phyloP scores from a whole-genome alignment of 1,139 yeast genomes.

The Kodamaea derodonti region DNA sequence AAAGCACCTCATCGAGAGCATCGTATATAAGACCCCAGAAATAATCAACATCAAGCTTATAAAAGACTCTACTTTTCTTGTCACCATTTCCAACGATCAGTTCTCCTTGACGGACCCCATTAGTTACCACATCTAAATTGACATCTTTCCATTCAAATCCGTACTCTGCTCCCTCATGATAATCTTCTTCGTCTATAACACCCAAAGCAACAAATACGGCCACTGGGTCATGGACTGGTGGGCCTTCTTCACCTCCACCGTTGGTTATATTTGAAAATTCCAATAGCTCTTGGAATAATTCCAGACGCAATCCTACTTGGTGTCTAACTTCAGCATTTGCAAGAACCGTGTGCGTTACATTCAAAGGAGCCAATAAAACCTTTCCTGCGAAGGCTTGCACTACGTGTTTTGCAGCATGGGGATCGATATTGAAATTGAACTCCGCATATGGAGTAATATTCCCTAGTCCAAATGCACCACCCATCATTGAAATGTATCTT shows the following conservation, averaged over 20 bases:
- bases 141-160: slow-evolving; percentile 23
- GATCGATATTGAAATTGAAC: slow-evolving; percentile 74
- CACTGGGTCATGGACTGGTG: slow-evolving; percentile 81
- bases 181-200: slow-evolving; percentile 26
- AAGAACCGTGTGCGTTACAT: slow-evolving; percentile 66
- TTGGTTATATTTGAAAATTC: slow-evolving; percentile 49
- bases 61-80: slow-evolving; percentile 36
- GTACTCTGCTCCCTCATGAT: slow-evolving; percentile 24
- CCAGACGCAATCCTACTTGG: slow-evolving; percentile 41
- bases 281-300: slow-evolving; percentile 54
- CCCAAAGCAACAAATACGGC: slow-evolving; percentile 62
- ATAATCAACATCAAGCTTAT: slow-evolving; percentile 38
- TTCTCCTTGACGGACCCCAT: slow-evolving; percentile 34
- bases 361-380: slow-evolving; percentile 59
- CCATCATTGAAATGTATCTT: slow-evolving; percentile 63
- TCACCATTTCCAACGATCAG: slow-evolving; percentile 31
- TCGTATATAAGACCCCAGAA: slow-evolving; percentile 44
- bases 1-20: too few species aligned
- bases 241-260: slow-evolving; percentile 52
- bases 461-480: slow-evolving; percentile 57
- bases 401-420: slow-evolving; percentile 63
- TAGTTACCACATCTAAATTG: slow-evolving; percentile 21
- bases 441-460: slow-evolving; percentile 60
- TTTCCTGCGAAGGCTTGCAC: slow-evolving; percentile 50
- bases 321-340: slow-evolving; percentile 48